phyloP scores from a whole-genome alignment of 495 filamentous ascomycete genomes.

The Melanomma pulvis-pyrius region DNA sequence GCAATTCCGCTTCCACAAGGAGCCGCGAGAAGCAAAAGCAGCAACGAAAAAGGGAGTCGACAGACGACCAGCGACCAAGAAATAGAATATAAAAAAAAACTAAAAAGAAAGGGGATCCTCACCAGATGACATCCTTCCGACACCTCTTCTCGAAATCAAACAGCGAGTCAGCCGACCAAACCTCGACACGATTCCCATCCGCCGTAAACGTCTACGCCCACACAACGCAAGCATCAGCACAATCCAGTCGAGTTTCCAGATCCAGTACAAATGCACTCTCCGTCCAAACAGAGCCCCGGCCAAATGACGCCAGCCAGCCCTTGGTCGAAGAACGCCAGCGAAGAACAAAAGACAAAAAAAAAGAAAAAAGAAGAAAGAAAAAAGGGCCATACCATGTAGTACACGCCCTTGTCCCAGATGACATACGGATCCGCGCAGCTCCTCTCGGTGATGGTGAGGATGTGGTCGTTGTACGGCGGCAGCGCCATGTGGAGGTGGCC shows the following conservation, averaged over 20 bases:
- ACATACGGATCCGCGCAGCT: constrained; percentile 29
- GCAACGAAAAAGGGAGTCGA: too few relatives aligned
- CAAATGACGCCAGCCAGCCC: too few relatives aligned
- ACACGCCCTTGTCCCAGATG: constrained; percentile 21
- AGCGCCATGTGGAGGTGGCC: not conserved
- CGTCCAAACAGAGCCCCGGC: too few relatives aligned
- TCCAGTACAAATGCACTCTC: not conserved
- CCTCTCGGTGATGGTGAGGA: constrained; percentile 26
- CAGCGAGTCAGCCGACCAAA: constrained; percentile 40
- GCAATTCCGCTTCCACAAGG: too few relatives aligned
- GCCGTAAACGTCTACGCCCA: constrained; percentile 44
- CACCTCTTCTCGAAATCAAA: constrained; percentile 34
- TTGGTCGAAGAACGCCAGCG: too few relatives aligned
- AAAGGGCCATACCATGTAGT: constrained; percentile 36
- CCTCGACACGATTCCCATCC: constrained; percentile 39
- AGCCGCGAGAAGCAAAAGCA: too few relatives aligned
- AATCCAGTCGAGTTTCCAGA: not conserved
- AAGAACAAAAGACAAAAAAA: too few relatives aligned
- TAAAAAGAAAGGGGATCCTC: not conserved
- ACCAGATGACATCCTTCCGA: constrained; percentile 37
- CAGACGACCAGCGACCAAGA: not conserved
- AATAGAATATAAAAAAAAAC: not conserved
- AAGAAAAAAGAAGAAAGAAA: too few relatives aligned
- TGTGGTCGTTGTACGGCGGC: constrained; percentile 24
- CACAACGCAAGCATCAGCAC: not conserved